Base-by-base conservation (phyloP, 164 flowering plant species). In the Nymphaea thermarum region DNA sequence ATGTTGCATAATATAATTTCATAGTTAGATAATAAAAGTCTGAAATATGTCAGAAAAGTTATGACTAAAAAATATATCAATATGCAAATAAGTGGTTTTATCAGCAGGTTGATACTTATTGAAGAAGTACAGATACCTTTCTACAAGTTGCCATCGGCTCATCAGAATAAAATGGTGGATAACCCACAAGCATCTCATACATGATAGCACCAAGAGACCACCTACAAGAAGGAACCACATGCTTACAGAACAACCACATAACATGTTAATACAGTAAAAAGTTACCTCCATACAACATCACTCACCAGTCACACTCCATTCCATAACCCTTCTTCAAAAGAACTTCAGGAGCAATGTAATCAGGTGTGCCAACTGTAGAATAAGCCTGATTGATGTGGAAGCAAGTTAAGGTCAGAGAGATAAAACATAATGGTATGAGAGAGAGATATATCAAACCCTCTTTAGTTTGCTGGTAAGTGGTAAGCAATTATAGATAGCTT, bases 151-250 rank as follows among this genome's bases (percentile, higher is more conserved):
- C 71, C 84, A 84, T 82, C 53, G 87, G 85, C 59, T 84, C 87
- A 59, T 82, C 85, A 62, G 87, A 84, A 72, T 84, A 84, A 73
- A 84, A 84, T 66, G 85, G 85, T 43, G 87, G 87, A 73, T 75
- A 84, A 16, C 87, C 87, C 67, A 84, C 83, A 61, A 84, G 84
- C 86, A 83, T 83, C 69, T 83, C 86, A 73, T 70, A 79, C 86
- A 83, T 81, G 15, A 83, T 83, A 59, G 84, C 84, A 43, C 85
- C 87, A 47, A 84, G 81, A 36, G 87, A 84, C 87, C 87, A 82
- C 87, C 87, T 84, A n/a, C 17, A 68, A 72, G 60, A 66, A 73
- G 61, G n/a, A 47, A 4, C 12, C 10, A 10, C 67, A 68, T 16
- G 11, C 11, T 45, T 8, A 41, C 6, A 44, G 4, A 60, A 43